Evolutionary conservation across 306 rosid genomes (phyloP).

Genomic region (Vigna angularis): DNA sequence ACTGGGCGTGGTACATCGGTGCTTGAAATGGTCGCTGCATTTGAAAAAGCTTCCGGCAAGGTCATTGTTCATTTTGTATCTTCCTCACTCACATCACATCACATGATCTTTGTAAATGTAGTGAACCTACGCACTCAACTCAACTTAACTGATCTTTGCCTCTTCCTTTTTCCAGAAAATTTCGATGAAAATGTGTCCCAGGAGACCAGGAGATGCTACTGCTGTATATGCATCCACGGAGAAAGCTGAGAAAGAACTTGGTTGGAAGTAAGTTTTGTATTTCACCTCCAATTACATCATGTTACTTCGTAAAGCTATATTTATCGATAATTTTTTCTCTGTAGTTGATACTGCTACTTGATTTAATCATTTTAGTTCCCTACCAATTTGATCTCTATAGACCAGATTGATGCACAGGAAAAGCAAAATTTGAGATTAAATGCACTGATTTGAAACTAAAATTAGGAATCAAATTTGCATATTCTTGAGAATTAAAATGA

Average conservation of each 20-base stretch:
- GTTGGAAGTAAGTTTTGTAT: constrained; percentile 69
- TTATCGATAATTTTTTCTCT: too few species aligned
- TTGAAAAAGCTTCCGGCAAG: constrained; percentile 82
- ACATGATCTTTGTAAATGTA: background rate
- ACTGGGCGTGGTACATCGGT: constrained; percentile 84
- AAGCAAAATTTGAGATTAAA: too few species aligned
- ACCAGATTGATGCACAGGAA: too few species aligned
- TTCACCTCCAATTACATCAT: too few species aligned
- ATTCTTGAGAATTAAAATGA: background rate
- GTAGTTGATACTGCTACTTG: too few species aligned
- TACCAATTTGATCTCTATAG: too few species aligned
- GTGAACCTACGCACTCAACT: background rate
- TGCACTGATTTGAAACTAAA: too few species aligned
- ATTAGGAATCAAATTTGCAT: too few species aligned
- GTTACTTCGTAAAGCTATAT: too few species aligned
- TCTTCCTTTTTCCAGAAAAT: constrained; percentile 60
- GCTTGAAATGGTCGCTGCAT: constrained; percentile 80
- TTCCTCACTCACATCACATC: background rate
- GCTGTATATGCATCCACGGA: constrained; percentile 79
- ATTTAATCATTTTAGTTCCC: too few species aligned
- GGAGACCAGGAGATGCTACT: constrained; percentile 90
- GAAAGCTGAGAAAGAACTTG: constrained; percentile 79
- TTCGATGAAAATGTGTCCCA: constrained; percentile 64
- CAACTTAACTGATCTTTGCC: background rate
- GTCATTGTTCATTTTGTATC: constrained; percentile 39